Conservation (phyloP, 169 alveolate species). For the Toxoplasma gondii region DNA sequence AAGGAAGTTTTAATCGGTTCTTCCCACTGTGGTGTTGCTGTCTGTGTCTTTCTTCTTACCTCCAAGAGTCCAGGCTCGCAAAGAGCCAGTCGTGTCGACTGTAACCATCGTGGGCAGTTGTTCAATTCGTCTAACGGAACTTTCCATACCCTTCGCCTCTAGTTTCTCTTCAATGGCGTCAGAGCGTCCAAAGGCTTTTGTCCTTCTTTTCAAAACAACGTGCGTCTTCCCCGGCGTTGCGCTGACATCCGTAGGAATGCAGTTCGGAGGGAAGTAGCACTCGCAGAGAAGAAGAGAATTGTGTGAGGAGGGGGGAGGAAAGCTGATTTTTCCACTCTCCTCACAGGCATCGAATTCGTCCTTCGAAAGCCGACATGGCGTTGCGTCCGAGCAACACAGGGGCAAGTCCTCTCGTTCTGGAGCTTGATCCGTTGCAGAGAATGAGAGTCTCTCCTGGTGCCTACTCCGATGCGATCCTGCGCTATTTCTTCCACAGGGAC, state of each 20-base stretch:
- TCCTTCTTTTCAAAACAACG: not conserved
- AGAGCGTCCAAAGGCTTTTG: not conserved
- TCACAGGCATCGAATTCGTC: too few species aligned
- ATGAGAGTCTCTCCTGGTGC: too few species aligned
- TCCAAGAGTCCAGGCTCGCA: slow-evolving; percentile 8
- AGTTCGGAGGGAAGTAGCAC: not conserved
- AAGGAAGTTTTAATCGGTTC: too few species aligned
- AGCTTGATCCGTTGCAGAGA: too few species aligned
- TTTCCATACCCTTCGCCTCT: not conserved
- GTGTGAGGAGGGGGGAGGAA: not conserved
- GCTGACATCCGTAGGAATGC: slow-evolving; percentile 13
- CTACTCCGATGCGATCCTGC: too few species aligned
- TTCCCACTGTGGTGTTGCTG: too few species aligned
- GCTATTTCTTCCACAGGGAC: too few species aligned
- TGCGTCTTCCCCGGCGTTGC: not conserved
- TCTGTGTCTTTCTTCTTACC: not conserved
- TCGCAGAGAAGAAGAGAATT: not conserved
- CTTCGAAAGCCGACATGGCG: too few species aligned
- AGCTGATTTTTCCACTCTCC: not conserved
- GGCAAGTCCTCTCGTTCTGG: too few species aligned
- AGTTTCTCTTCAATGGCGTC: not conserved
- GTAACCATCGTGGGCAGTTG: not conserved
- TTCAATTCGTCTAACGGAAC: not conserved
- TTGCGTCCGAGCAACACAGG: too few species aligned
- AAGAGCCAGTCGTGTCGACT: not conserved